A percentile compares a stretch with the other conserved stretches of the same genome.
phyloP scores from a whole-genome alignment of 305 asterid genomes.

The Fraxinus xanthoxyloides region DNA sequence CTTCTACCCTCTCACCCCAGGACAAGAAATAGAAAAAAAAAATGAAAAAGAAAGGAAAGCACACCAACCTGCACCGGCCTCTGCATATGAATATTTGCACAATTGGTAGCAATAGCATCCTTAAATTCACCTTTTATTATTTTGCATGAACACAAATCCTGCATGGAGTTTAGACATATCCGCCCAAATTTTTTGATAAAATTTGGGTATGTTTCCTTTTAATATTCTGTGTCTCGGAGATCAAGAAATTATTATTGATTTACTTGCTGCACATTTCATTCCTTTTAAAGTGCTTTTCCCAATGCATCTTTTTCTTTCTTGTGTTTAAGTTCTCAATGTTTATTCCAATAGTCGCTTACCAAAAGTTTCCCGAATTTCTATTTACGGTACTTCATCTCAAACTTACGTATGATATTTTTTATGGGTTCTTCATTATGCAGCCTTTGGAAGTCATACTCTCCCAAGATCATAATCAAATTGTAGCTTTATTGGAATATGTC shows the following conservation, averaged over 20 bases:
- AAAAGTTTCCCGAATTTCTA: neutral
- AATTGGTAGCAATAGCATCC: neutral
- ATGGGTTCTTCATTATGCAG: conserved; percentile 50
- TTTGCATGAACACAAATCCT: neutral
- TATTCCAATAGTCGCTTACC: neutral
- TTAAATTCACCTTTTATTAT: neutral
- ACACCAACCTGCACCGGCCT: neutral
- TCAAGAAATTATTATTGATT: neutral
- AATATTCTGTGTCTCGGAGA: neutral
- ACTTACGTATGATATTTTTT: conserved; percentile 8
- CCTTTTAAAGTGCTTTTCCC: conserved; percentile 6
- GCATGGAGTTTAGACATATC: neutral
- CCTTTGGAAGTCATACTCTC: conserved; percentile 91
- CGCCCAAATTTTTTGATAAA: neutral
- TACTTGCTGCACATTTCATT: neutral
- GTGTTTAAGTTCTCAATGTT: neutral
- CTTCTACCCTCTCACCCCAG: neutral
- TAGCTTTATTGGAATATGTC: conserved; percentile 77
- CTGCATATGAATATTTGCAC: neutral
- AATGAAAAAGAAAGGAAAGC: neutral
- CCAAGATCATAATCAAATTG: conserved; percentile 86
- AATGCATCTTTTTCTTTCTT: neutral
- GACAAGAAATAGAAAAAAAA: neutral
- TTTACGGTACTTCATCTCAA: conserved; percentile 3
- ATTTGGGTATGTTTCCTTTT: conserved; percentile 1